Evolutionary conservation across 2,329 filamentous ascomycete species (phyloP).

Genomic region (Ceratocystis papillata): DNA sequence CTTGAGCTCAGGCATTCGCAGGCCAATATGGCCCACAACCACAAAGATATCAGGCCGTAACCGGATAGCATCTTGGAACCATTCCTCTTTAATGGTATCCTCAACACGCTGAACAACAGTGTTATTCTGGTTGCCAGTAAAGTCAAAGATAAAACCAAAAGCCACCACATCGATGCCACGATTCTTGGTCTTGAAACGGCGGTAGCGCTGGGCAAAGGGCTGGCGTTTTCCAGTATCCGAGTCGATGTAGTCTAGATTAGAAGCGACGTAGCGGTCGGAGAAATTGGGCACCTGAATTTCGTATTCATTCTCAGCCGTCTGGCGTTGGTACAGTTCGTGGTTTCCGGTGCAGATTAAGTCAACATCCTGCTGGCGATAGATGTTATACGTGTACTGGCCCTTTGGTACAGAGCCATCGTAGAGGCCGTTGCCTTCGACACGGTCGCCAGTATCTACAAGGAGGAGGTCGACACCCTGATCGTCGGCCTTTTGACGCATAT

Average conservation of each 20-base stretch:
- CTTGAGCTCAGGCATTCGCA: slow-evolving; percentile 69
- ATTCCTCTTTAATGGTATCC: slow-evolving; percentile 68
- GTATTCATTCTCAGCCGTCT: slow-evolving; percentile 68
- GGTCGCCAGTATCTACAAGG: slow-evolving; percentile 90
- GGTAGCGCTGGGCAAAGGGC: slow-evolving; percentile 70
- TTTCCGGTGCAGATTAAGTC: slow-evolving; percentile 84
- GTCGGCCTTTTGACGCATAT: slow-evolving; percentile 70
- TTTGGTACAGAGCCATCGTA: slow-evolving; percentile 85
- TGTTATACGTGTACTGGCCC: slow-evolving; percentile 78
- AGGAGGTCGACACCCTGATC: slow-evolving; percentile 69
- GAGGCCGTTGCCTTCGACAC: slow-evolving; percentile 86
- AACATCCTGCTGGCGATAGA: slow-evolving; percentile 69
- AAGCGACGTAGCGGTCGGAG: slow-evolving; percentile 69
- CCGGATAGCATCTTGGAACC: slow-evolving; percentile 80
- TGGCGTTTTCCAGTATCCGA: slow-evolving; percentile 57
- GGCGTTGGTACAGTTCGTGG: slow-evolving; percentile 81
- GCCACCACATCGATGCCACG: slow-evolving; percentile 73
- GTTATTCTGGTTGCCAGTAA: slow-evolving; percentile 82
- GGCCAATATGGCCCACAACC: slow-evolving; percentile 73
- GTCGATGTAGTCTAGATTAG: slow-evolving; percentile 81
- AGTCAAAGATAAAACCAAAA: slow-evolving; percentile 93
- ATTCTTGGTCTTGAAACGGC: slow-evolving; percentile 85
- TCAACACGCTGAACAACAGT: slow-evolving; percentile 71
- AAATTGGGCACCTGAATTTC: slow-evolving; percentile 74
- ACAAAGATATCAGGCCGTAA: slow-evolving; percentile 81